Percentiles rank a stretch among this genome's conserved stretches.
Evolutionary conservation across 2,329 filamentous ascomycete species (phyloP).

Genomic region (Cytospora leucostoma): DNA sequence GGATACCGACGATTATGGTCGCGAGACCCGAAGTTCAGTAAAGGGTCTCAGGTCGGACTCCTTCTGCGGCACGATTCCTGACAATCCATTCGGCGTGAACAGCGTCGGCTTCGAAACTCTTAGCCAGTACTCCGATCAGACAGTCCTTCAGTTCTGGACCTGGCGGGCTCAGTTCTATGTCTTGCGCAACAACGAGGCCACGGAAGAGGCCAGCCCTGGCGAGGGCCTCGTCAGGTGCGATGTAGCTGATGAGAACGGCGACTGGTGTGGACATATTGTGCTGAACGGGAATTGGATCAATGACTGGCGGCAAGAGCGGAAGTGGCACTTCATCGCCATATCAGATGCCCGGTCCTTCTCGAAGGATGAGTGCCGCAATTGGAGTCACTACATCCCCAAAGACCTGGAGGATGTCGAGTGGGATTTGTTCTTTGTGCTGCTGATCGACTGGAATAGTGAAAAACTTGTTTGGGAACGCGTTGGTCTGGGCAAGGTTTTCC

Average conservation of each 20-base stretch:
- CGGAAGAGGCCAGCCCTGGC: background rate
- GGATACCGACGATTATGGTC: constrained; percentile 3
- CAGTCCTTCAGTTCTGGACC: constrained; percentile 38
- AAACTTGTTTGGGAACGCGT: constrained; percentile 33
- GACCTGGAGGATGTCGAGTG: constrained; percentile 37
- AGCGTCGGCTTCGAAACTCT: background rate
- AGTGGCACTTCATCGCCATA: constrained; percentile 37
- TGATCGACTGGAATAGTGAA: constrained; percentile 33
- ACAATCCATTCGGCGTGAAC: constrained; percentile 20
- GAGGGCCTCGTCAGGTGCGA: constrained; percentile 31
- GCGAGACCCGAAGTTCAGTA: background rate
- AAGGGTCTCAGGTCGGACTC: background rate
- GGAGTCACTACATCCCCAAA: constrained; percentile 40
- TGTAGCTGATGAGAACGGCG: constrained; percentile 34
- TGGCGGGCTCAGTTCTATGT: constrained; percentile 33
- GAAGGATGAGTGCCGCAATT: constrained; percentile 35
- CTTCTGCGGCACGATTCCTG: background rate
- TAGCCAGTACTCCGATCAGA: constrained; percentile 13
- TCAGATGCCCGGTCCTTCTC: constrained; percentile 39
- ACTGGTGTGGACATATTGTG: constrained; percentile 39
- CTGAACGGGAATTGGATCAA: constrained; percentile 31
- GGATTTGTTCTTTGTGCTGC: constrained; percentile 39
- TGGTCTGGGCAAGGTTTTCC: constrained; percentile 39
- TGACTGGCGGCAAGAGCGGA: background rate
- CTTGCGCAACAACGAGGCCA: background rate